Conservation (phyloP, 441 rosid genomes). For the Adansonia grandidieri region DNA sequence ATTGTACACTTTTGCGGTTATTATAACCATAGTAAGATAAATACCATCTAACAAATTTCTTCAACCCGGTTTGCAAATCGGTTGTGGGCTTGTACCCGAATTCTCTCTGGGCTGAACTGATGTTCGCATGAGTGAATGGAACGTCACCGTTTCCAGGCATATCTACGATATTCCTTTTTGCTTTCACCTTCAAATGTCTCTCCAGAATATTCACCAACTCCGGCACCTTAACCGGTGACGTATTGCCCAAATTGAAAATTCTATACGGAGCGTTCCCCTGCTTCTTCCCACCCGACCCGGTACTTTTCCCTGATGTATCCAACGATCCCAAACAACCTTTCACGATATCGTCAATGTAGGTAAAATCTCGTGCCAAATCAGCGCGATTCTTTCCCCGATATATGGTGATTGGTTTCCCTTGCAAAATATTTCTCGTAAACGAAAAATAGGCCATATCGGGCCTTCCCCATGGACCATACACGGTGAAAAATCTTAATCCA, state of each 20-base stretch:
- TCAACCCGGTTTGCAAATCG: slow-evolving; percentile 91
- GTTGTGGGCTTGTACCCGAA: slow-evolving; percentile 90
- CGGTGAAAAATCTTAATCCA: slow-evolving; percentile 88
- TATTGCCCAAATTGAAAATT: slow-evolving; percentile 83
- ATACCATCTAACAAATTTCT: slow-evolving; percentile 89
- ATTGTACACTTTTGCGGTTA: slow-evolving; percentile 67
- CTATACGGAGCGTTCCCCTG: slow-evolving; percentile 74
- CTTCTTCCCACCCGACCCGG: slow-evolving; percentile 88
- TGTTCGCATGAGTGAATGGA: slow-evolving; percentile 89
- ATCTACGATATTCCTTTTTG: slow-evolving; percentile 62
- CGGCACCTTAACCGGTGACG: slow-evolving; percentile 87
- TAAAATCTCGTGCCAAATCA: slow-evolving; percentile 86
- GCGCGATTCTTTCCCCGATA: slow-evolving; percentile 81
- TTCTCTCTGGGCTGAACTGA: slow-evolving; percentile 61
- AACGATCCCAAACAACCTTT: slow-evolving; percentile 84
- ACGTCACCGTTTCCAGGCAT: slow-evolving; percentile 99
- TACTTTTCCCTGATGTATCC: slow-evolving; percentile 76
- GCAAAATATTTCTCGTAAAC: slow-evolving; percentile 75
- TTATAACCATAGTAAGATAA: slow-evolving; percentile 78
- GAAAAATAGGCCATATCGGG: slow-evolving; percentile 97
- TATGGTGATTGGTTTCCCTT: slow-evolving; percentile 79
- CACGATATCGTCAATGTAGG: slow-evolving; percentile 88
- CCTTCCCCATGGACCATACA: slow-evolving; percentile 94
- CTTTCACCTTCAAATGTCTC: slow-evolving; percentile 70
- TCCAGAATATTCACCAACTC: slow-evolving; percentile 71